These are phyloP conservation scores for Silene noctiflora DNA, from an alignment of 179 eudicot species.

Conservation along the genomic window DNA sequence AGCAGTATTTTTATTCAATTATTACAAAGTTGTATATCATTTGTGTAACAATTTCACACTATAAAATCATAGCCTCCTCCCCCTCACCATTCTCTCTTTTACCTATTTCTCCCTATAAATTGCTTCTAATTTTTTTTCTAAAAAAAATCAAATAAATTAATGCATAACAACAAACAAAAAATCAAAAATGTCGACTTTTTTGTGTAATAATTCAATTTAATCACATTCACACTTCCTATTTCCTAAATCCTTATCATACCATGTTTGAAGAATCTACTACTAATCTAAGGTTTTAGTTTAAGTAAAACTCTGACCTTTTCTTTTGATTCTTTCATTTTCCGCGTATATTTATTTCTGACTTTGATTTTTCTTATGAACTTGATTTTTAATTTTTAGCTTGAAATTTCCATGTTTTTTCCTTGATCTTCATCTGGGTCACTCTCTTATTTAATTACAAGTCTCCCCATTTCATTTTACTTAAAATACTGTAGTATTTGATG, in stretches of 20 bases:
- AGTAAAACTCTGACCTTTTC: slow-evolving; percentile 29
- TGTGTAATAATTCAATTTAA: slow-evolving; percentile 19
- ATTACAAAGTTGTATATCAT: no score
- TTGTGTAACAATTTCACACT: no score
- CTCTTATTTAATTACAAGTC: slow-evolving; percentile 12
- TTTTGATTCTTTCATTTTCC: neutral
- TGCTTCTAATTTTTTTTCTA: neutral
- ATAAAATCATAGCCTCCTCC: no score
- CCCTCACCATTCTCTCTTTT: no score
- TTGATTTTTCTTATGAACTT: neutral
- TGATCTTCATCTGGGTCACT: slow-evolving; percentile 29
- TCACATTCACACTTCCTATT: slow-evolving; percentile 20
- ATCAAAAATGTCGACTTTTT: slow-evolving; percentile 14
- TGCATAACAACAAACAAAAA: neutral
- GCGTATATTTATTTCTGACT: neutral
- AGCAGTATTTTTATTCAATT: no score
- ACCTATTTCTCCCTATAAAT: neutral
- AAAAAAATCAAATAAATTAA: neutral
- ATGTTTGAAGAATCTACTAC: slow-evolving; percentile 24
- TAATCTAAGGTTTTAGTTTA: slow-evolving; percentile 24
- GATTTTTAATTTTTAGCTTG: neutral
- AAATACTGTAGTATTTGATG: neutral
- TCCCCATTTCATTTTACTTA: slow-evolving; percentile 12
- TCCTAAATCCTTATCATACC: slow-evolving; percentile 7
- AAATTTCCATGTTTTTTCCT: slow-evolving; percentile 10